phyloP scores from a whole-genome alignment of 352 stramenopile genomes.

The Phytopythium helicoides region DNA sequence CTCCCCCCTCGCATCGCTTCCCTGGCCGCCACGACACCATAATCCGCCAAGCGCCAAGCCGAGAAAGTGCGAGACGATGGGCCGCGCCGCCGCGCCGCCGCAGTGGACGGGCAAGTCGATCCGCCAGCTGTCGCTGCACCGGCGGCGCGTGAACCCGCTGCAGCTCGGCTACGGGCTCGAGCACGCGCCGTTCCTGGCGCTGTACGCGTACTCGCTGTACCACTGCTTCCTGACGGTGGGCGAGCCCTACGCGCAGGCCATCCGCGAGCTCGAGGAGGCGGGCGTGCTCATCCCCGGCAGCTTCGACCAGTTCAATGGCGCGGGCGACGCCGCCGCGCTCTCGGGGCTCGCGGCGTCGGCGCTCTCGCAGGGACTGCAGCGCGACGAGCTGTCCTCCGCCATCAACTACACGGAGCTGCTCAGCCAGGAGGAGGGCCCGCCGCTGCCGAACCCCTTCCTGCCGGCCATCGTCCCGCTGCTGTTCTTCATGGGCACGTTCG shows the following conservation, averaged over 20 bases:
- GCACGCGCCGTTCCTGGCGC: conserved; percentile 61
- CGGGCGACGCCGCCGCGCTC: conserved; percentile 34
- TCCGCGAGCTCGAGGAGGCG: conserved; percentile 64
- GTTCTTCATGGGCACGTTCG: conserved; percentile 71
- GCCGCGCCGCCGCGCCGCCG: conserved; percentile 28
- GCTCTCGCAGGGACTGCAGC: conserved; percentile 62
- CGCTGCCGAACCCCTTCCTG: conserved; percentile 89
- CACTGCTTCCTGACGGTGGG: conserved; percentile 60
- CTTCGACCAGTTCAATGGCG: conserved; percentile 15
- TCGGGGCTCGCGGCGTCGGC: conserved; percentile 63
- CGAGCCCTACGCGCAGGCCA: conserved; percentile 72
- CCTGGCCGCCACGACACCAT: too few relatives aligned
- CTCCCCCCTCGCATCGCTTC: too few relatives aligned
- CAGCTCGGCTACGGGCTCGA: conserved; percentile 69
- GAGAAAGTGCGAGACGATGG: too few relatives aligned
- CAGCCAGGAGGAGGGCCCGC: conserved; percentile 51
- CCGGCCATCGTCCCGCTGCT: conserved; percentile 88
- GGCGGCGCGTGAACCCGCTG: conserved; percentile 48
- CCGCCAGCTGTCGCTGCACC: conserved; percentile 60
- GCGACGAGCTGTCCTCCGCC: conserved; percentile 32
- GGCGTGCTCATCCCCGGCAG: conserved; percentile 40
- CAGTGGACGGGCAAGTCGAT: conserved; percentile 77
- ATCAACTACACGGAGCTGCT: conserved; percentile 65
- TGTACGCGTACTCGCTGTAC: conserved; percentile 74
- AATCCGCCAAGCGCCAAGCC: too few relatives aligned